Conservation (phyloP, 352 stramenopile species). For the Pythium brachiatum region DNA sequence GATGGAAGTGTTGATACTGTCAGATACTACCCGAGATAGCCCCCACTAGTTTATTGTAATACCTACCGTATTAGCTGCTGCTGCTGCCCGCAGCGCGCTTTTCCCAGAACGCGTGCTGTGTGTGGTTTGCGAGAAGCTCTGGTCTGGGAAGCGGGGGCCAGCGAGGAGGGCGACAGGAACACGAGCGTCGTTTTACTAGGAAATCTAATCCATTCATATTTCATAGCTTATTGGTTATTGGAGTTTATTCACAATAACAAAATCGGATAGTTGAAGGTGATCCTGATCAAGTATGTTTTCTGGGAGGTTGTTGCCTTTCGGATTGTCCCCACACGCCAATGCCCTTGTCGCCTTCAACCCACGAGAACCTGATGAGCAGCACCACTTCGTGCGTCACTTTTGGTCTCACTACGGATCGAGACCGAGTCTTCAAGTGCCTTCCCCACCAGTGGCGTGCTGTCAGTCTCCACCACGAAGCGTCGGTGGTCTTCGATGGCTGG, state of each 20-base stretch:
- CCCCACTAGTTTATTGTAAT: slow-evolving; percentile 21
- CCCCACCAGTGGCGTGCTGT: slow-evolving; percentile 22
- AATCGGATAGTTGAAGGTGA: neutral
- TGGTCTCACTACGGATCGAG: slow-evolving; percentile 16
- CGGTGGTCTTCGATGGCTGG: neutral
- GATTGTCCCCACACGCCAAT: neutral
- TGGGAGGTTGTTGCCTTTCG: neutral
- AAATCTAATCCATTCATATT: slow-evolving; percentile 8
- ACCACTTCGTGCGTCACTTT: no score
- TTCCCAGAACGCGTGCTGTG: neutral
- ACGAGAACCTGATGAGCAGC: no score
- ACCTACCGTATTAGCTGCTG: neutral
- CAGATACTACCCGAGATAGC: no score
- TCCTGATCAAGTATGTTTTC: neutral
- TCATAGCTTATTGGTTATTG: slow-evolving; percentile 2
- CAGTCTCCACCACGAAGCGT: slow-evolving; percentile 19
- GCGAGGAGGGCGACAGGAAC: neutral
- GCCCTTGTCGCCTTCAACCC: neutral
- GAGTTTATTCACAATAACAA: neutral
- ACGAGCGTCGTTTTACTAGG: neutral
- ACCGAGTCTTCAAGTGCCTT: slow-evolving; percentile 9
- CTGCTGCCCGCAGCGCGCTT: neutral
- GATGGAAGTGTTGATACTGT: slow-evolving; percentile 89
- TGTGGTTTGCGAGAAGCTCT: slow-evolving; percentile 11
- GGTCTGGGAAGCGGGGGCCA: slow-evolving; percentile 21